phyloP scores from a whole-genome alignment of 441 rosid genomes.

The Macaranga tanarius region DNA sequence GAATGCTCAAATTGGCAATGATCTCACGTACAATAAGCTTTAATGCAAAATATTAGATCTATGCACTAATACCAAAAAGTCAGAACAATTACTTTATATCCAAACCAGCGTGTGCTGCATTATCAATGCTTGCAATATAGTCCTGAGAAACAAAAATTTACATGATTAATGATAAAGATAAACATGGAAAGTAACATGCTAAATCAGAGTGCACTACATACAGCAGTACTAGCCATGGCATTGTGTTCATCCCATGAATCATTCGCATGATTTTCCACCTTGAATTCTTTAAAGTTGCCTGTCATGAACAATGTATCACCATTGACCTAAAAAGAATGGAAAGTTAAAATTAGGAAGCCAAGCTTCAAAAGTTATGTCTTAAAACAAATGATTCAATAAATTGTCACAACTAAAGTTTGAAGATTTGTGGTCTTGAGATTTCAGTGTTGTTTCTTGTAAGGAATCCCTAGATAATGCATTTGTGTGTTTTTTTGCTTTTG shows the following conservation, averaged over 20 bases:
- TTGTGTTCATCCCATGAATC: constrained; percentile 80
- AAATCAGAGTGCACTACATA: constrained; percentile 32
- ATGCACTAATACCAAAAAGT: constrained; percentile 15
- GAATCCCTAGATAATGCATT: background rate
- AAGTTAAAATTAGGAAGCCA: constrained; percentile 15
- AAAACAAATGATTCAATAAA: constrained; percentile 5
- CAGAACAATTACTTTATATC: constrained; percentile 60
- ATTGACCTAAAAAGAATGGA: constrained; percentile 62
- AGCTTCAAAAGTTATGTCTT: constrained; percentile 8
- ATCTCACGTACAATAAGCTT: background rate
- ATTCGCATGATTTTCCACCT: constrained; percentile 56
- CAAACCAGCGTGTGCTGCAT: constrained; percentile 54
- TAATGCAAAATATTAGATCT: constrained; percentile 13
- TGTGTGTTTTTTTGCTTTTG: background rate
- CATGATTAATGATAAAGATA: background rate
- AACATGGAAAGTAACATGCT: constrained; percentile 16
- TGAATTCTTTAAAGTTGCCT: constrained; percentile 82
- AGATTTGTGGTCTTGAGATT: background rate
- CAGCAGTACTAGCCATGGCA: constrained; percentile 75
- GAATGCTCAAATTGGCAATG: background rate
- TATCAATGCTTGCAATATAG: constrained; percentile 82
- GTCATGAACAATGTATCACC: constrained; percentile 95
- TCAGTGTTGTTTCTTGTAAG: background rate
- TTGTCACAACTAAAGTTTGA: background rate
- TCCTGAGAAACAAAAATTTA: constrained; percentile 52